Base-by-base conservation (phyloP, 345 rosid species). In the Citrus glauca region DNA sequence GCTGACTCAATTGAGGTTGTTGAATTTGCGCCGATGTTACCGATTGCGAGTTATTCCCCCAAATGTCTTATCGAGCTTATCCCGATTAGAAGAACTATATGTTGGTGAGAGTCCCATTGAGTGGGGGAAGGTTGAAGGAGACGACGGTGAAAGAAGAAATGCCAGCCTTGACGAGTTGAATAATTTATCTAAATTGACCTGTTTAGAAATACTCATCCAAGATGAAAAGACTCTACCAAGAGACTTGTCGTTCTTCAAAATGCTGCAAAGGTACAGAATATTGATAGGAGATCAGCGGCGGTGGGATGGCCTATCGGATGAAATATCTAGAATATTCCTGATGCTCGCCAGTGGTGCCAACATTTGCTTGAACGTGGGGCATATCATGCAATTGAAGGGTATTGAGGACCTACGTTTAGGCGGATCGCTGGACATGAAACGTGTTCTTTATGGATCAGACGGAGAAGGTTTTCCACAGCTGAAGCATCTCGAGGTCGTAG, bases 71-170 rank as follows among this genome's bases (percentile, higher is more conserved):
- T 57, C 75, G 50, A 5, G 71, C 8, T 81, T 80, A 66, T 28
- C 55, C 2, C 20, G 25, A 3, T 73, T 84, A 25, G 87, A 86
- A 57, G 85, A 86, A 11, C 6, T 86, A 11, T 70, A 35, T 35
- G 64, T 78, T 69, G 9, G 33, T 0, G 1, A 65, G 7, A 59
- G 83, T 69, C 82, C 78, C 32, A 7, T 13, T 19, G 9, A 6
- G 1, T 81, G 87, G 89, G 83, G 72, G 45, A 28, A 9, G 14
- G 48, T 42, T 63, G 76, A 4, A 0, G 83, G 35, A 42, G 80
- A 5, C 20, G 14, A 62, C 19, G 28, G 17, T 9, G 66, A 28
- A 11, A 62, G 66, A 62, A 62, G 25, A 11, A 28, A n/a, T n/a
- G n/a, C n/a, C n/a, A n/a, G n/a, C n/a, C n/a, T n/a, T n/a, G n/a